These are phyloP conservation scores for Claviceps sp. DNA, from an alignment of 2,329 filamentous ascomycete species.

Conservation along the genomic window DNA sequence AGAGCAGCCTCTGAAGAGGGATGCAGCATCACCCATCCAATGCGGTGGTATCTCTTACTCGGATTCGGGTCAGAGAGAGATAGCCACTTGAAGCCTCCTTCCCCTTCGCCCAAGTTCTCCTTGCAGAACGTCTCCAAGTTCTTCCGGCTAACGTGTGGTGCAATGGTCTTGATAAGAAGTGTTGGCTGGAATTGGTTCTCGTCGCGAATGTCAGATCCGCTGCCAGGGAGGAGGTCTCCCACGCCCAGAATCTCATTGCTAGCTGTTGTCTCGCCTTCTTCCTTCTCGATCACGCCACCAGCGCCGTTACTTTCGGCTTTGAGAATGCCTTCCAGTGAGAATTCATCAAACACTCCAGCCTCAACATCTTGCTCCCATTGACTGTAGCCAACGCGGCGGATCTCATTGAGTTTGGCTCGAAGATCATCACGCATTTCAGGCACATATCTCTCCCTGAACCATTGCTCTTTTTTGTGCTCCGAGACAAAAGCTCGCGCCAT, in stretches of 20 bases:
- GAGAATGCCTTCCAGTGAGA: conserved; percentile 84
- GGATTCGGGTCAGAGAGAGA: conserved; percentile 95
- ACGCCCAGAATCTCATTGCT: conserved; percentile 88
- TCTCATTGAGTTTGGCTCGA: conserved; percentile 62
- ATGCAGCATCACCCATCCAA: conserved; percentile 96
- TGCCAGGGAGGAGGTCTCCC: conserved; percentile 73
- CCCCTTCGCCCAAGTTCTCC: conserved; percentile 79
- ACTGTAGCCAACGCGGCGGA: conserved; percentile 62
- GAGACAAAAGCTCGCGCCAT: conserved; percentile 86
- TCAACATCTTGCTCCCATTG: conserved; percentile 87
- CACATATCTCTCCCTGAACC: conserved; percentile 93
- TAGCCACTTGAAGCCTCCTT: conserved; percentile 89
- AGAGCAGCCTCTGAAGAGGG: conserved; percentile 55
- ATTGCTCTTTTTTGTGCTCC: conserved; percentile 89
- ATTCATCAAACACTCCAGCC: conserved; percentile 79
- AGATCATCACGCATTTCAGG: conserved; percentile 67
- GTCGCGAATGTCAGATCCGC: conserved; percentile 76
- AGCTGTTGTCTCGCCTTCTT: conserved; percentile 86
- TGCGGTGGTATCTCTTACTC: conserved; percentile 90
- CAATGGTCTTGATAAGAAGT: conserved; percentile 93
- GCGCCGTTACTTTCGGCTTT: conserved; percentile 84
- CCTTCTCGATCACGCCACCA: conserved; percentile 78
- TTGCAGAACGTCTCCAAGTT: conserved; percentile 93
- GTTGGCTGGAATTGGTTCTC: conserved; percentile 82
- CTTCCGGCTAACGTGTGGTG: conserved; percentile 83